Conservation (phyloP, 2,329 filamentous ascomycete species). For the Paramyrothecium roridum region DNA sequence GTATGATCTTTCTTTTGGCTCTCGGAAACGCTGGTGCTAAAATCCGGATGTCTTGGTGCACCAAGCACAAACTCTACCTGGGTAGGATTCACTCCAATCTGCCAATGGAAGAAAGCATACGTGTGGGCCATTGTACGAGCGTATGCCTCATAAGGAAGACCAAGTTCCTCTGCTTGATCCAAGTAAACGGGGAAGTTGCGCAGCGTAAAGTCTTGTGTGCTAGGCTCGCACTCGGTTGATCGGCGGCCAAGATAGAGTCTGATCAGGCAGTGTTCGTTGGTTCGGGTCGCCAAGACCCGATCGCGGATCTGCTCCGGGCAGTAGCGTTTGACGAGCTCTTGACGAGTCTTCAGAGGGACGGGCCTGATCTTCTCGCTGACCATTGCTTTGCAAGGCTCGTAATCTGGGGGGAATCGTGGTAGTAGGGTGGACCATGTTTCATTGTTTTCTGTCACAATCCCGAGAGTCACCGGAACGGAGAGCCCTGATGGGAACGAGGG, state of each 20-base stretch:
- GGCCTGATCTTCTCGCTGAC: background rate
- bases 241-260: slow-evolving; percentile 3
- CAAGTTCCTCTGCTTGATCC: background rate
- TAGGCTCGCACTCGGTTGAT: background rate
- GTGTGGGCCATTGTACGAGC: background rate
- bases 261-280: slow-evolving; percentile 2
- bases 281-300: no score
- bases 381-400: background rate
- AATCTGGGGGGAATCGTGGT: background rate
- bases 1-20: background rate
- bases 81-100: background rate
- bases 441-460: background rate
- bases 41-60: background rate
- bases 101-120: background rate
- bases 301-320: background rate
- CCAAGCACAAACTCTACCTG: background rate
- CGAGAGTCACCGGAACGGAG: background rate
- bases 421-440: background rate
- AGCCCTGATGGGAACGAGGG: background rate
- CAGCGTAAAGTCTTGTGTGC: background rate
- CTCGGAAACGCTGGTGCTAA: background rate
- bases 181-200: background rate
- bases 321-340: background rate
- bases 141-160: background rate
- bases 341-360: background rate